Evolutionary conservation across 208 protist genomes (phyloP), one percentile per base, ranked within the genome.

Genomic region (Perkinsela sp.): DNA sequence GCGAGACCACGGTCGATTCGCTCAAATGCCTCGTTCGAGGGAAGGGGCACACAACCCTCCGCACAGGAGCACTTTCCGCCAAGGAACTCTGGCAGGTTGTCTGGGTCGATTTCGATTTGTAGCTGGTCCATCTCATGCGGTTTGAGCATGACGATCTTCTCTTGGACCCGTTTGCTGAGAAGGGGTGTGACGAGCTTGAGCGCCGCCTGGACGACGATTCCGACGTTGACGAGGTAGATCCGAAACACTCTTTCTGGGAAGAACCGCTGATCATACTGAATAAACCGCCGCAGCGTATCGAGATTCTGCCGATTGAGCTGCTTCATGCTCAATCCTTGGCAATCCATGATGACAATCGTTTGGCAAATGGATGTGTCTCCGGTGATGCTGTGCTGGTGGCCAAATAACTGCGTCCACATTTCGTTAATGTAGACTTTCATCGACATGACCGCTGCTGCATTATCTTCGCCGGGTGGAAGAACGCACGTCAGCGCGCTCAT

Each of bases 111-210:
- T 29, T 29, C 66, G 28, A 30, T 22, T 30, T 28, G 66, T 32
- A 68, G 29, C 28, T n/a, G 6, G 30, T 31, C 15, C 6, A 29
- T 6, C 22, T 31, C 28, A 68, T 32, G 2, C 30, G 66, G 66
- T 16, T 68, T 68, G 2, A 68, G 30, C 22, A 68, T 30, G 22
- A 68, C 66, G 15, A 68, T 68, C 30, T 68, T 68, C 22, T 68
- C 66, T 22, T 57, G 40, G 13, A 57, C 40, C 22, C 40, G 40
- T n/a, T 57, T 6, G 22, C 22, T 22, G 22, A 57, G 40, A 22
- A 57, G 22, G 13, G 40, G 40, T 57, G 6, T 57, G 6, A 57
- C 22, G 40, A 57, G 40, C 13, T 6, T 57, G 13, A 57, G 40
- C 22, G 40, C 40, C 6, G 40, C 6, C 13, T 57, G 40, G 13